Conservation (phyloP, 495 filamentous ascomycete genomes). For the Pseudotulostoma volvatum region DNA sequence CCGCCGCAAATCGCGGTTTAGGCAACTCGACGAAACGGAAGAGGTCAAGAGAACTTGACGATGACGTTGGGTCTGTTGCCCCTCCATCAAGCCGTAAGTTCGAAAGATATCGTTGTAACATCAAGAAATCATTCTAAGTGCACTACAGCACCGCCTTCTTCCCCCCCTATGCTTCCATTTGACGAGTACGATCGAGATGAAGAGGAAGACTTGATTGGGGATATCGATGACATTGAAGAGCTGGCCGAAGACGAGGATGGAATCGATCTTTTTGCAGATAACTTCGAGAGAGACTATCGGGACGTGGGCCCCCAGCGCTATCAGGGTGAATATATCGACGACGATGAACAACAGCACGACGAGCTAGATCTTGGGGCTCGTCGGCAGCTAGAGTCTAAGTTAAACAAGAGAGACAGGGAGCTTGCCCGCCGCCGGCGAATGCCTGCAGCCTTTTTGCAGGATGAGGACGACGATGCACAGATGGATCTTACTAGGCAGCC, state of each 20-base stretch:
- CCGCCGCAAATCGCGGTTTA: slow-evolving; percentile 70
- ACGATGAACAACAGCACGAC: slow-evolving; percentile 65
- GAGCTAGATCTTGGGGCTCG: slow-evolving; percentile 51
- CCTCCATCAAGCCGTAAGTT: slow-evolving; percentile 57
- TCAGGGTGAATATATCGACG: slow-evolving; percentile 57
- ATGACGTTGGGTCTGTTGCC: slow-evolving; percentile 53
- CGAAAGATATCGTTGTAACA: background rate
- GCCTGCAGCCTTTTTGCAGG: slow-evolving; percentile 70
- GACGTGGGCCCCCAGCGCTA: slow-evolving; percentile 46
- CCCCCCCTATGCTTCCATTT: slow-evolving; percentile 37
- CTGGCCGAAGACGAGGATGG: slow-evolving; percentile 88
- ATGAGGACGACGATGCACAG: slow-evolving; percentile 76
- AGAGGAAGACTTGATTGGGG: slow-evolving; percentile 54
- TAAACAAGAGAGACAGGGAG: slow-evolving; percentile 72
- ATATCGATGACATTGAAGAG: slow-evolving; percentile 90
- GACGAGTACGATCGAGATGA: slow-evolving; percentile 62
- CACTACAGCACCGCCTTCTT: slow-evolving; percentile 21
- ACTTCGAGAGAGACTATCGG: slow-evolving; percentile 75
- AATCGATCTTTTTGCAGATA: slow-evolving; percentile 84
- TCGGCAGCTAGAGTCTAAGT: slow-evolving; percentile 64
- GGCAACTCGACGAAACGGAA: slow-evolving; percentile 51
- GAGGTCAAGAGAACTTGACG: slow-evolving; percentile 63
- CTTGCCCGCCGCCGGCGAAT: slow-evolving; percentile 56
- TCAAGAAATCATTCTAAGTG: slow-evolving; percentile 11
- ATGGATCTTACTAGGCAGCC: slow-evolving; percentile 70